Percentiles rank a stretch among this genome's conserved stretches.
These are phyloP conservation scores for Chloranthus sessilifolius DNA, from an alignment of 164 flowering plant genomes.

Conservation along the genomic window DNA sequence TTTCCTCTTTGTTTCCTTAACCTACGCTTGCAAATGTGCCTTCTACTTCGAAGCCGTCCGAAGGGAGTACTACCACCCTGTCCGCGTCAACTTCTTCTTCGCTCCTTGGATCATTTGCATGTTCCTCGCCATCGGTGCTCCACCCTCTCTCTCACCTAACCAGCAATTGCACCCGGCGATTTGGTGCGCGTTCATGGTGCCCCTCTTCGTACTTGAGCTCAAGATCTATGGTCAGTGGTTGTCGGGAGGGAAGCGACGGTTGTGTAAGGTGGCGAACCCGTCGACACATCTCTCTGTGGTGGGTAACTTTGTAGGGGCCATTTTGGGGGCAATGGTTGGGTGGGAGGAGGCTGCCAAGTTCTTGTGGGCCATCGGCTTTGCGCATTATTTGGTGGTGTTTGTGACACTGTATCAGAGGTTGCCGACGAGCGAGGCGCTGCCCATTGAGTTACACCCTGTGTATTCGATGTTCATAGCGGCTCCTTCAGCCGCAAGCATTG, in stretches of 20 bases:
- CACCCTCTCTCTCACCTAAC: constrained; percentile 33
- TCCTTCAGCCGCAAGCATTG: constrained; percentile 89
- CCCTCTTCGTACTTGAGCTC: constrained; percentile 69
- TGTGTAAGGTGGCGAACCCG: constrained; percentile 86
- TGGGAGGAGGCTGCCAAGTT: constrained; percentile 91
- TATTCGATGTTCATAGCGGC: constrained; percentile 97
- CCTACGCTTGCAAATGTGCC: constrained; percentile 64
- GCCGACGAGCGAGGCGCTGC: constrained; percentile 86
- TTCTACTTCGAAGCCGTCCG: constrained; percentile 94
- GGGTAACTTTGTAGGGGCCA: constrained; percentile 93
- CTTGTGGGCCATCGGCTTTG: constrained; percentile 91
- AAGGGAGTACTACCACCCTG: constrained; percentile 89
- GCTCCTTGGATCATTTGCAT: constrained; percentile 95
- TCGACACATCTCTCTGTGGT: constrained; percentile 89
- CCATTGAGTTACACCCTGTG: constrained; percentile 95
- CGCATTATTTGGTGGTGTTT: constrained; percentile 86
- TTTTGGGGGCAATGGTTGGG: constrained; percentile 76
- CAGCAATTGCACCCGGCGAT: constrained; percentile 51
- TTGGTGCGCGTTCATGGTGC: constrained; percentile 78
- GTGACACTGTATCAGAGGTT: constrained; percentile 90
- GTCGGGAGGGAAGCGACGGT: constrained; percentile 84
- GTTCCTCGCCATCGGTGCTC: constrained; percentile 79
- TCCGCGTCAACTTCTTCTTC: constrained; percentile 90
- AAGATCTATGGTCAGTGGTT: constrained; percentile 98
- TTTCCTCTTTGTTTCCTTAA: constrained; percentile 44